Evolutionary conservation across 2,329 filamentous ascomycete genomes (phyloP).

Genomic region (Blastomyces gilchristii): DNA sequence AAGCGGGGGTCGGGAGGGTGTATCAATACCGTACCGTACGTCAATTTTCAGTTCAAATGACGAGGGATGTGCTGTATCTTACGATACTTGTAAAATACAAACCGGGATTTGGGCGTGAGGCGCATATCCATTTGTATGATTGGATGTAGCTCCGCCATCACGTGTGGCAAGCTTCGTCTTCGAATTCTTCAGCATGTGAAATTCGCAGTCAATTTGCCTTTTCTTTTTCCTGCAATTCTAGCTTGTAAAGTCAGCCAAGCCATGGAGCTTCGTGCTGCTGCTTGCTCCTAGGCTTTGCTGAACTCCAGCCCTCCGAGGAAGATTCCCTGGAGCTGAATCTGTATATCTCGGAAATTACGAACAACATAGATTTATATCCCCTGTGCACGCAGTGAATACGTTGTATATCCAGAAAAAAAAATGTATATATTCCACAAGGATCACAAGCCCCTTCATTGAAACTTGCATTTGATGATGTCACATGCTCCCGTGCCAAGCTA

Average conservation of each 20-base stretch:
- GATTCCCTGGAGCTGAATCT: no score
- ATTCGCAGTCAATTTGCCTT: neutral
- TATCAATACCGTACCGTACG: neutral
- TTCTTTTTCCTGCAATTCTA: no score
- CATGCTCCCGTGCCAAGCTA: neutral
- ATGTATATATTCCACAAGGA: no score
- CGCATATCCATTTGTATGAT: neutral
- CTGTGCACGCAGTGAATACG: no score
- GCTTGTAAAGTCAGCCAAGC: no score
- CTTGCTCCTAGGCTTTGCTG: no score
- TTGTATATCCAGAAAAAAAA: no score
- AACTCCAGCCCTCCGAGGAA: neutral
- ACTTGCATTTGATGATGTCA: neutral
- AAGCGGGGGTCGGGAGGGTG: neutral
- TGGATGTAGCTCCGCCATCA: neutral
- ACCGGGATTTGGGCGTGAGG: no score
- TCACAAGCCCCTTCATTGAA: no score
- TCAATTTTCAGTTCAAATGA: neutral
- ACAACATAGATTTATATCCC: no score
- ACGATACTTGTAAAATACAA: neutral
- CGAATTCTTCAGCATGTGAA: neutral
- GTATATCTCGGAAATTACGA: no score
- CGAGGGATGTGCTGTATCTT: neutral
- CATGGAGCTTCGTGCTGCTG: neutral
- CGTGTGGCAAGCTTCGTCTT: neutral